Base-by-base conservation (phyloP, 306 rosid species). In the Lagenaria siceraria region DNA sequence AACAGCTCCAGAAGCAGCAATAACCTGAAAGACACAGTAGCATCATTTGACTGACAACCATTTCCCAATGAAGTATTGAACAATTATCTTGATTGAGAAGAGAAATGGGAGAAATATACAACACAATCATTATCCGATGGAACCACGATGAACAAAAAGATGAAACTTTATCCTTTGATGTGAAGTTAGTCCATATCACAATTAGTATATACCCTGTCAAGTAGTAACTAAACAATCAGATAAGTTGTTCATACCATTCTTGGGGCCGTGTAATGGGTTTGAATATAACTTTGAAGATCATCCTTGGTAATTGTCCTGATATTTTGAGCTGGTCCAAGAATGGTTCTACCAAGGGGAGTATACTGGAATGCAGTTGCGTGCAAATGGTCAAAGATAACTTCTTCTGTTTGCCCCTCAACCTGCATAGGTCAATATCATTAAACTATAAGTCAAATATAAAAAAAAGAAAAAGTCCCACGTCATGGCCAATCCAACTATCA, bases 341-440 rank as follows among this genome's bases (percentile, higher is more conserved):
- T 93, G 14, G 97, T 93, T 89, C 98, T 89, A 58, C 97, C 98
- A 60, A 93, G 87, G 66, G 98, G 96, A 78, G 96, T 88, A 78
- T 93, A 89, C 80, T 93, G 98, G 90, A 93, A 93, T 48, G 98
- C 98, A 82, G 96, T 91, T 75, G 98, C 97, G 9, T 93, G 98
- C 75, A 93, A 86, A 79, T 93, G 98, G 68, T 91, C 97, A 64
- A 91, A 93, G 52, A 93, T 86, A 21, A 93, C 98, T 86, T 91
- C 97, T 78, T 91, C 98, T 2, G 95, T 90, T 84, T 93, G 97
- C 22, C 94, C 94, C 78, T 91, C 98, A 51, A 91, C 96, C 97
- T 93, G 82, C 80, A 78, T 27, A 10, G 17, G 42, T 73, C 48
- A 27, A 52, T 21, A 21, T 10, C 62, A 51, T 18, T 8, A 73